These are phyloP conservation scores for Fusarium metavorans DNA, from an alignment of 2,329 filamentous ascomycete species.

Conservation along the genomic window DNA sequence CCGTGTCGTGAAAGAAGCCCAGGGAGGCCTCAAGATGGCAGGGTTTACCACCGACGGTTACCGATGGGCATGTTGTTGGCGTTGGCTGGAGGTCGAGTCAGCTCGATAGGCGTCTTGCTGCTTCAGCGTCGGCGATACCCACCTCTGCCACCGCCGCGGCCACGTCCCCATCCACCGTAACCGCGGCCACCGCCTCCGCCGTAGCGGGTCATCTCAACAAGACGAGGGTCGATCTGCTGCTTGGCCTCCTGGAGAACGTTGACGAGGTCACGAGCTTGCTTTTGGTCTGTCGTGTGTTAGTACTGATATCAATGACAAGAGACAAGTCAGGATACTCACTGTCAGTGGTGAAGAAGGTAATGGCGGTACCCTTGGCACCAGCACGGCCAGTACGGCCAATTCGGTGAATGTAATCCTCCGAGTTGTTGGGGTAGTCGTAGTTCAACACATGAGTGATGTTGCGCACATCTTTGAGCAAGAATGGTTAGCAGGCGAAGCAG, in stretches of 20 bases:
- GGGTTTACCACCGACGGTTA: constrained; percentile 63
- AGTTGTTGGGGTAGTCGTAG: constrained; percentile 99
- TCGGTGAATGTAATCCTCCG: constrained; percentile 98
- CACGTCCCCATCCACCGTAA: constrained; percentile 78
- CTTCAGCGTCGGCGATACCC: constrained; percentile 54
- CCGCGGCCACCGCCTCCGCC: constrained; percentile 82
- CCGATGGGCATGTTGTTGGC: constrained; percentile 64
- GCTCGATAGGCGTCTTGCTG: constrained; percentile 48
- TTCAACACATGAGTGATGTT: constrained; percentile 99
- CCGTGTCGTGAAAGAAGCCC: constrained; percentile 23
- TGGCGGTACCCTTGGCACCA: constrained; percentile 93
- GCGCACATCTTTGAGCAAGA: constrained; percentile 88
- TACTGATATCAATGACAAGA: background rate
- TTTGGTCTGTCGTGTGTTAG: constrained; percentile 74
- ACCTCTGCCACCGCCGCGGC: constrained; percentile 70
- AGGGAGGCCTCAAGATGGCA: constrained; percentile 21
- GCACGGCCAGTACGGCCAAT: constrained; percentile 97
- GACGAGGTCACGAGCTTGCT: constrained; percentile 97
- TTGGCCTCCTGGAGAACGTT: constrained; percentile 94
- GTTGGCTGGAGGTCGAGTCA: constrained; percentile 56
- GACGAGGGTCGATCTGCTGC: constrained; percentile 96
- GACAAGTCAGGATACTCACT: constrained; percentile 74
- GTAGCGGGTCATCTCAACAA: constrained; percentile 95
- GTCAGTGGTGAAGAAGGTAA: constrained; percentile 99
- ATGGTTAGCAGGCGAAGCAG: constrained; percentile 80